These are phyloP conservation scores for Geotrichum europaeum DNA, from an alignment of 1,139 yeast species.

Conservation along the genomic window DNA sequence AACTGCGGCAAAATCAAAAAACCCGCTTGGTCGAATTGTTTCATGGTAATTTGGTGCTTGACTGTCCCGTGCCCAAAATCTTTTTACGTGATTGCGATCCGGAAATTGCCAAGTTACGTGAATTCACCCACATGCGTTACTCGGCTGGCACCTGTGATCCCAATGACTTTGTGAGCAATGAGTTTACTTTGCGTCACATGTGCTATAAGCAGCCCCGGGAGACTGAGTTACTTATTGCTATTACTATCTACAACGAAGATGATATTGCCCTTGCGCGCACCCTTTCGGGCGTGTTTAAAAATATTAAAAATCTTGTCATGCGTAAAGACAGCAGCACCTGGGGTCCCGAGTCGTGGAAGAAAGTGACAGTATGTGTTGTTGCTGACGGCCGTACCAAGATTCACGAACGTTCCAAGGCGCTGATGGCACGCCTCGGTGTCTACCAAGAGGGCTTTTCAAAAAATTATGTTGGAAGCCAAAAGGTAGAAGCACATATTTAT, in stretches of 20 bases:
- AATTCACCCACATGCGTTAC: conserved; percentile 71
- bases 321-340: conserved; percentile 56
- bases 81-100: conserved; percentile 39
- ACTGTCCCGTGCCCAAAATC: conserved; percentile 57
- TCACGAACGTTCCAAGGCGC: conserved; percentile 56
- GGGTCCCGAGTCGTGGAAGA: conserved; percentile 81
- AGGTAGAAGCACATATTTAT: conserved; percentile 67
- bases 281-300: conserved; percentile 69
- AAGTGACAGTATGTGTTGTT: conserved; percentile 67
- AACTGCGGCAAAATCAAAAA: conserved; percentile 5
- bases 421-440: conserved; percentile 66
- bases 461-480: conserved; percentile 61
- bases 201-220: conserved; percentile 60
- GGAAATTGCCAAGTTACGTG: conserved; percentile 48
- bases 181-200: conserved; percentile 62
- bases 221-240: conserved; percentile 67
- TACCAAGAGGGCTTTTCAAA: conserved; percentile 82
- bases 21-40: conserved; percentile 45
- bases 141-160: conserved; percentile 83
- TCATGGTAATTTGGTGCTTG: conserved; percentile 68
- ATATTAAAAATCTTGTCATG: conserved; percentile 56
- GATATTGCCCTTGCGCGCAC: conserved; percentile 68
- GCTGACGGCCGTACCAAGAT: conserved; percentile 71
- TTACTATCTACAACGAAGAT: conserved; percentile 78
- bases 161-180: conserved; percentile 46